Percentiles rank a stretch among this genome's conserved stretches.
These are phyloP conservation scores for Euphorbia pulcherrima DNA, from an alignment of 345 rosid species.

Conservation along the genomic window DNA sequence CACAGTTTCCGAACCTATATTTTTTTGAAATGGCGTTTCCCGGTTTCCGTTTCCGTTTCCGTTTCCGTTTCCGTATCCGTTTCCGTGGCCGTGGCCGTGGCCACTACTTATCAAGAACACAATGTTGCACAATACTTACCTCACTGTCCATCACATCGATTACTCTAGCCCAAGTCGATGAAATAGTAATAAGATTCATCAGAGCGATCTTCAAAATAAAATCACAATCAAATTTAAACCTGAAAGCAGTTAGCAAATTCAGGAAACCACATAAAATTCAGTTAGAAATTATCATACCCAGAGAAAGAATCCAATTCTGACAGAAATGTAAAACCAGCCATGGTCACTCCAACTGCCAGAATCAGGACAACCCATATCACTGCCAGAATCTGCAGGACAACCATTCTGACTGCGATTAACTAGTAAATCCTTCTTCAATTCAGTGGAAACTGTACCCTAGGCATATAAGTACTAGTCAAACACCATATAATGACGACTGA, in stretches of 20 bases:
- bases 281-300: slow-evolving; percentile 52
- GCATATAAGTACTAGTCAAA: slow-evolving; percentile 8
- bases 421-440: slow-evolving; percentile 33
- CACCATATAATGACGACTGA: neutral
- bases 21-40: too few species aligned
- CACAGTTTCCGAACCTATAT: too few species aligned
- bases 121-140: slow-evolving; percentile 40
- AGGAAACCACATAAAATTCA: slow-evolving; percentile 14
- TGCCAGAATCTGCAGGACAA: slow-evolving; percentile 26
- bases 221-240: neutral
- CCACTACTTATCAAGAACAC: too few species aligned
- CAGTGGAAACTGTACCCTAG: slow-evolving; percentile 43
- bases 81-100: too few species aligned
- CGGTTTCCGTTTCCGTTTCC: too few species aligned
- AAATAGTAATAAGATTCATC: slow-evolving; percentile 85
- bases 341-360: slow-evolving; percentile 44
- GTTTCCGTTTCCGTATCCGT: too few species aligned
- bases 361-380: slow-evolving; percentile 33
- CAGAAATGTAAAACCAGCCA: slow-evolving; percentile 72
- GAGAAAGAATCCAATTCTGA: slow-evolving; percentile 79
- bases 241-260: neutral
- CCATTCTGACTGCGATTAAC: slow-evolving; percentile 26
- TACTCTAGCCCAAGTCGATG: slow-evolving; percentile 94
- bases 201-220: slow-evolving; percentile 56
- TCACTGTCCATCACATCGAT: slow-evolving; percentile 91